Conservation (phyloP, 2,329 filamentous ascomycete genomes). For the Graphiopsis chlorocephala region DNA sequence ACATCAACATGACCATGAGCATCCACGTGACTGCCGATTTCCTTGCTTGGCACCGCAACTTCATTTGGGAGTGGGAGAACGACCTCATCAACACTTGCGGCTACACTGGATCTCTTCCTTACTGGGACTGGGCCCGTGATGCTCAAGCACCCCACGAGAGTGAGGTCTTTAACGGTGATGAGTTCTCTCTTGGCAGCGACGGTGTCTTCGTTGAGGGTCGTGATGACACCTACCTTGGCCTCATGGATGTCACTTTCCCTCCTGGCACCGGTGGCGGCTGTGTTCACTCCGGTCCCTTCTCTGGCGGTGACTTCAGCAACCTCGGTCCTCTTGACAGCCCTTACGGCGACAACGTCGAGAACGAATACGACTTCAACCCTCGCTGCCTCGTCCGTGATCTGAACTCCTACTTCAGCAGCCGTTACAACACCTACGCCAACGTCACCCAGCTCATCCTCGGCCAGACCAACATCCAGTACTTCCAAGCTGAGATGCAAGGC, state of each 20-base stretch:
- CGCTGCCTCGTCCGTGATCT: slow-evolving; percentile 33
- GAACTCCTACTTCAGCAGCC: slow-evolving; percentile 21
- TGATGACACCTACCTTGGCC: slow-evolving; percentile 38
- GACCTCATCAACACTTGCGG: slow-evolving; percentile 37
- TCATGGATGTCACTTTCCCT: slow-evolving; percentile 50
- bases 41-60: slow-evolving; percentile 39
- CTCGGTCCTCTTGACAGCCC: slow-evolving; percentile 20
- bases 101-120: slow-evolving; percentile 40
- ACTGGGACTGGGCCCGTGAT: slow-evolving; percentile 54
- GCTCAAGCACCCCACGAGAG: slow-evolving; percentile 41
- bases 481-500: slow-evolving; percentile 11
- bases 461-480: slow-evolving; percentile 18
- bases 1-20: slow-evolving; percentile 19
- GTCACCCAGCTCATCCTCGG: slow-evolving; percentile 21
- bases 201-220: slow-evolving; percentile 18
- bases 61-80: slow-evolving; percentile 39
- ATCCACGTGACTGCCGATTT: slow-evolving; percentile 30
- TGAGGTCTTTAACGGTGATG: slow-evolving; percentile 54
- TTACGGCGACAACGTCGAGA: slow-evolving; percentile 25
- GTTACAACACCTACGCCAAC: slow-evolving; percentile 22
- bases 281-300: slow-evolving; percentile 50
- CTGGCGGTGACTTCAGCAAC: slow-evolving; percentile 38
- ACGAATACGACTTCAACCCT: slow-evolving; percentile 19
- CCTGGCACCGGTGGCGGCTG: slow-evolving; percentile 54
- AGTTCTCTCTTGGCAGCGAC: slow-evolving; percentile 36